Evolutionary conservation across 352 stramenopile species (phyloP).

Genomic region (Pythium chondricola): DNA sequence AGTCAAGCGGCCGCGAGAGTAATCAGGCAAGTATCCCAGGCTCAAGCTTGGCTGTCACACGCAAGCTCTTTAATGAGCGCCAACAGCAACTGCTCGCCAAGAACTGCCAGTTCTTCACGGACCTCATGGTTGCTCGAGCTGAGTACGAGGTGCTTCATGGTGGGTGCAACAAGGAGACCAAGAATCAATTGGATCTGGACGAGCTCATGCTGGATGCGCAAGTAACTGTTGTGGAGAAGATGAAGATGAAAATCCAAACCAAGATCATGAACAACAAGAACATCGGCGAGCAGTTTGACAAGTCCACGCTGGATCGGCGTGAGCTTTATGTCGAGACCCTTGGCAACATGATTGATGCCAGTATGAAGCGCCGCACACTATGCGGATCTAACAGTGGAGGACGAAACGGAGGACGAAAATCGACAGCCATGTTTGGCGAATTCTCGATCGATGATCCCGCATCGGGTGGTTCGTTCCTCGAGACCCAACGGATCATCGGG

Average conservation of each 20-base stretch:
- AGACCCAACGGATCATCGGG: constrained; percentile 38
- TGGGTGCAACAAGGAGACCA: constrained; percentile 58
- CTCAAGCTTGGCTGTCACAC: constrained; percentile 2
- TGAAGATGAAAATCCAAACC: constrained; percentile 66
- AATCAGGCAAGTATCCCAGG: constrained; percentile 23
- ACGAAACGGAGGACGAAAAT: constrained; percentile 16
- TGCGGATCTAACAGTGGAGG: constrained; percentile 3
- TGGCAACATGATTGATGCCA: constrained; percentile 68
- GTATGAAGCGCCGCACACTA: constrained; percentile 66
- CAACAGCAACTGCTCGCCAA: constrained; percentile 72
- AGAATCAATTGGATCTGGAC: constrained; percentile 18
- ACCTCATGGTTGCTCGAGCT: constrained; percentile 64
- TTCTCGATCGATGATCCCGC: constrained; percentile 10
- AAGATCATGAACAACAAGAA: constrained; percentile 91
- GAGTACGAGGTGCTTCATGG: constrained; percentile 72
- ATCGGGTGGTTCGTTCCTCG: constrained; percentile 27
- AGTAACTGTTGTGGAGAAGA: constrained; percentile 54
- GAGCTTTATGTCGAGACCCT: constrained; percentile 80
- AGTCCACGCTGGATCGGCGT: constrained; percentile 62
- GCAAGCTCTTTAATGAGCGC: constrained; percentile 77
- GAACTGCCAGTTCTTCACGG: constrained; percentile 78
- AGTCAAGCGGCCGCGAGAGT: constrained; percentile 37
- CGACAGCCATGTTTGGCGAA: constrained; percentile 12
- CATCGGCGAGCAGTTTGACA: constrained; percentile 84
- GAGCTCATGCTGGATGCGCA: constrained; percentile 70